phyloP scores from a whole-genome alignment of 768 basidiomycete genomes.

The Filobasidium floriforme region DNA sequence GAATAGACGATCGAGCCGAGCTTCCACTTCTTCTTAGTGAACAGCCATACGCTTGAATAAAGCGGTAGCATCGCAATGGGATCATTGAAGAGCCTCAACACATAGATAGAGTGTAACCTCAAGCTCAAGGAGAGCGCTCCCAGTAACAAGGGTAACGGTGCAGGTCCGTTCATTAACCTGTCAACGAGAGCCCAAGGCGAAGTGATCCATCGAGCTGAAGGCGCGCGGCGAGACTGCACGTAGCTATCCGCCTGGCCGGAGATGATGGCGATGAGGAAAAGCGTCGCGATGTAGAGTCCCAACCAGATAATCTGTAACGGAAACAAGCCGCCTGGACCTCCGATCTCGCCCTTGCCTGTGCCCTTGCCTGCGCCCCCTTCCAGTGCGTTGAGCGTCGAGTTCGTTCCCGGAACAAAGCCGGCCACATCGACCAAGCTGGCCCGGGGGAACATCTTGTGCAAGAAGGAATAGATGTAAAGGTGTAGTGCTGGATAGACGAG shows the following conservation, averaged over 20 bases:
- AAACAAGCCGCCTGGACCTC: neutral
- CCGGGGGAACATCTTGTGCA: slow-evolving; percentile 54
- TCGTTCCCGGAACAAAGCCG: slow-evolving; percentile 13
- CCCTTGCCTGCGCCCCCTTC: neutral
- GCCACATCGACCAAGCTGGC: slow-evolving; percentile 9
- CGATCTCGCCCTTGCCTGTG: neutral
- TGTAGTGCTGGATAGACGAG: slow-evolving; percentile 94
- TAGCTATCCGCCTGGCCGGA: slow-evolving; percentile 40
- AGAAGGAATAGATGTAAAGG: slow-evolving; percentile 66
- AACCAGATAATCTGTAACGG: slow-evolving; percentile 57
- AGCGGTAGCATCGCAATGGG: slow-evolving; percentile 58
- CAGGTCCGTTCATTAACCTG: slow-evolving; percentile 22
- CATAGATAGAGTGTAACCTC: slow-evolving; percentile 85
- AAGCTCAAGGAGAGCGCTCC: slow-evolving; percentile 74
- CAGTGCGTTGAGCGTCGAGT: neutral
- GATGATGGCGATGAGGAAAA: slow-evolving; percentile 60
- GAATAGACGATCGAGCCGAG: slow-evolving; percentile 49
- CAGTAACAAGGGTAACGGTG: slow-evolving; percentile 29
- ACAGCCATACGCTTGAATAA: slow-evolving; percentile 58
- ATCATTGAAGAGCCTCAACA: slow-evolving; percentile 89
- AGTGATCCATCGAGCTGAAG: neutral
- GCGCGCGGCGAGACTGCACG: neutral
- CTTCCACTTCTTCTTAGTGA: slow-evolving; percentile 57
- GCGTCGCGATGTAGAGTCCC: slow-evolving; percentile 60
- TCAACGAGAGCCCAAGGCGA: neutral